A percentile compares a stretch with the other conserved stretches of the same genome.
Conservation (phyloP, 805 yeast genomes). For the Saccharomycopsis microspora region DNA sequence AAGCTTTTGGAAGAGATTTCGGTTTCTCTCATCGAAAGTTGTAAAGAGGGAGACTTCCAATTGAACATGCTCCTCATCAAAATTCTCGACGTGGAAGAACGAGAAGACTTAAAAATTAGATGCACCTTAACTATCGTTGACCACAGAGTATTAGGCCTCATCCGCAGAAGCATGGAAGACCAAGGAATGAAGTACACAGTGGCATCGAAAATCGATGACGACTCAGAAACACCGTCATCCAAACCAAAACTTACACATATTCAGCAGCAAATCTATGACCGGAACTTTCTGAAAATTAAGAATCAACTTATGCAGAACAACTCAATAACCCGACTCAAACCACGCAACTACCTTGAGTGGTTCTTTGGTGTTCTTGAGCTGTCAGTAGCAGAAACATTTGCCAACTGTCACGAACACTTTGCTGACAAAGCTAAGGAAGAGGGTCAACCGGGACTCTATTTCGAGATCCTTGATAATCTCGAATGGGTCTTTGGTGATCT, state of each 20-base stretch:
- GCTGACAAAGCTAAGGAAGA: conserved; percentile 24
- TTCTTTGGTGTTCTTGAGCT: conserved; percentile 48
- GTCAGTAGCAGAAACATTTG: conserved; percentile 56
- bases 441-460: conserved; percentile 19
- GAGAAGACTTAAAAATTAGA: conserved; percentile 54
- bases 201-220: conserved; percentile 15
- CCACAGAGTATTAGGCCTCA: conserved; percentile 17
- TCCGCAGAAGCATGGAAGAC: conserved; percentile 16
- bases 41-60: conserved; percentile 55
- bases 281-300: conserved; percentile 22
- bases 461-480: conserved; percentile 55
- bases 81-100: conserved; percentile 69
- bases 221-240: background rate
- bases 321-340: conserved; percentile 29
- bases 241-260: conserved; percentile 15
- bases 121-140: conserved; percentile 23
- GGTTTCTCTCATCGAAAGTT: conserved; percentile 57
- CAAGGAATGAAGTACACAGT: conserved; percentile 15
- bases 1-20: conserved; percentile 53
- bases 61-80: conserved; percentile 64
- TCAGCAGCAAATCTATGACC: conserved; percentile 14
- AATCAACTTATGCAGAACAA: conserved; percentile 27
- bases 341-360: conserved; percentile 50
- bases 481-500: conserved; percentile 82
- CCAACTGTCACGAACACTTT: conserved; percentile 47